A percentile compares a stretch with the other conserved stretches of the same genome.
These are phyloP conservation scores for Epichloe gansuensis DNA, from an alignment of 2,329 filamentous ascomycete genomes.

Conservation along the genomic window DNA sequence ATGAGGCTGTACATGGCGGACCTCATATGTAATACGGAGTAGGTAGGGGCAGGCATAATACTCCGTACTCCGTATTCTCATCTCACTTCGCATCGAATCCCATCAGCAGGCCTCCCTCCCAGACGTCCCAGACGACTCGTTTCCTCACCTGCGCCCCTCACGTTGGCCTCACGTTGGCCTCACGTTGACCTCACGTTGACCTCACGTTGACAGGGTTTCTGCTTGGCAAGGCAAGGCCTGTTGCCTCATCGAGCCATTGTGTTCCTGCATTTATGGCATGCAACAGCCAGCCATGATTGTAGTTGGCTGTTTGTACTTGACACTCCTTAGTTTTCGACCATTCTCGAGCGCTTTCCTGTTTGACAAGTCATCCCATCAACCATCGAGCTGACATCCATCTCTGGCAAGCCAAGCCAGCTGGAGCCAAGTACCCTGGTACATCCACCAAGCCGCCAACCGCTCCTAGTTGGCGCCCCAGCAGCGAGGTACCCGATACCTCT, in stretches of 20 bases:
- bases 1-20: neutral
- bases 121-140: neutral
- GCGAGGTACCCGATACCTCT: neutral
- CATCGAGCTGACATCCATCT: neutral
- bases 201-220: conserved; percentile 1
- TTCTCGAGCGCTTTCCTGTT: neutral
- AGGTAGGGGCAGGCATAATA: neutral
- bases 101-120: conserved; percentile 8
- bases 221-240: neutral
- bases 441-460: neutral
- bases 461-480: neutral
- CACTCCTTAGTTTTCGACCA: neutral
- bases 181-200: no score
- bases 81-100: neutral
- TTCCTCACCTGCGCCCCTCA: conserved; percentile 7
- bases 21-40: neutral
- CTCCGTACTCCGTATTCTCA: neutral
- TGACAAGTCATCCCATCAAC: neutral
- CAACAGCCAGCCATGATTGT: conserved; percentile 1
- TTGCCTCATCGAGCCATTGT: conserved; percentile 9
- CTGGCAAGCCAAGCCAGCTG: neutral
- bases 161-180: no score
- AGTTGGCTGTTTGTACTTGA: neutral
- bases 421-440: neutral
- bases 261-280: conserved; percentile 17